Percentiles rank a stretch among this genome's conserved stretches.
phyloP scores from a whole-genome alignment of 2,329 filamentous ascomycete genomes.

The Trichophyton benhamiae region DNA sequence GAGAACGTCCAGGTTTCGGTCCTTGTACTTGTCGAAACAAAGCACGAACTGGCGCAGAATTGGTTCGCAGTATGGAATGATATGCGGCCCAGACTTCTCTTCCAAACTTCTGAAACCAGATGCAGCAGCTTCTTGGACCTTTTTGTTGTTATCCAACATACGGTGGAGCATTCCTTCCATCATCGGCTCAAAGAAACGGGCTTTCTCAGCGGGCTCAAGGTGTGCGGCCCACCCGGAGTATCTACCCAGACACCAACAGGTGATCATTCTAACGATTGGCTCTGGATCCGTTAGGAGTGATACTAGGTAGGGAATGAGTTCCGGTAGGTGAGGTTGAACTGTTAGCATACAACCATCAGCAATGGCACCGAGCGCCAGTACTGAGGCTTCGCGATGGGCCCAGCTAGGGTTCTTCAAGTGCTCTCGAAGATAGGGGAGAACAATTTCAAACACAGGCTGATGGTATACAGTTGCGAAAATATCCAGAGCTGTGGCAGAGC shows the following conservation, averaged over 20 bases:
- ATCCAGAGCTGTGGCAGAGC: slow-evolving; percentile 88
- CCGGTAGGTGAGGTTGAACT: slow-evolving; percentile 78
- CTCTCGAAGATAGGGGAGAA: slow-evolving; percentile 80
- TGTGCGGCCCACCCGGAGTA: slow-evolving; percentile 88
- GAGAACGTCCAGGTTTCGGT: slow-evolving; percentile 96
- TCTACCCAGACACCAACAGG: slow-evolving; percentile 89
- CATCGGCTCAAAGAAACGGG: slow-evolving; percentile 80
- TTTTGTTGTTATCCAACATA: slow-evolving; percentile 96
- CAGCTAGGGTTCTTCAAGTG: slow-evolving; percentile 82
- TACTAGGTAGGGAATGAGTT: slow-evolving; percentile 82
- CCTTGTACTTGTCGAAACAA: slow-evolving; percentile 93
- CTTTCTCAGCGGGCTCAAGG: slow-evolving; percentile 55
- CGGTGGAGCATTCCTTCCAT: slow-evolving; percentile 91
- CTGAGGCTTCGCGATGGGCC: slow-evolving; percentile 85
- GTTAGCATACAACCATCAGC: slow-evolving; percentile 87
- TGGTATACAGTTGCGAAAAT: slow-evolving; percentile 87
- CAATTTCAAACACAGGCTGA: slow-evolving; percentile 75
- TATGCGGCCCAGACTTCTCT: slow-evolving; percentile 70
- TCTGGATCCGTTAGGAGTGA: slow-evolving; percentile 72
- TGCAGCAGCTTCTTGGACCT: slow-evolving; percentile 89
- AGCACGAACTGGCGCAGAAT: slow-evolving; percentile 86
- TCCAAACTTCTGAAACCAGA: slow-evolving; percentile 94
- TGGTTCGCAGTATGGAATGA: slow-evolving; percentile 75
- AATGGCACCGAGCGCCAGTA: slow-evolving; percentile 85
- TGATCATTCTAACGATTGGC: slow-evolving; percentile 89